Base-by-base conservation (phyloP, 495 filamentous ascomycete genomes). In the Sporormia fimetaria region DNA sequence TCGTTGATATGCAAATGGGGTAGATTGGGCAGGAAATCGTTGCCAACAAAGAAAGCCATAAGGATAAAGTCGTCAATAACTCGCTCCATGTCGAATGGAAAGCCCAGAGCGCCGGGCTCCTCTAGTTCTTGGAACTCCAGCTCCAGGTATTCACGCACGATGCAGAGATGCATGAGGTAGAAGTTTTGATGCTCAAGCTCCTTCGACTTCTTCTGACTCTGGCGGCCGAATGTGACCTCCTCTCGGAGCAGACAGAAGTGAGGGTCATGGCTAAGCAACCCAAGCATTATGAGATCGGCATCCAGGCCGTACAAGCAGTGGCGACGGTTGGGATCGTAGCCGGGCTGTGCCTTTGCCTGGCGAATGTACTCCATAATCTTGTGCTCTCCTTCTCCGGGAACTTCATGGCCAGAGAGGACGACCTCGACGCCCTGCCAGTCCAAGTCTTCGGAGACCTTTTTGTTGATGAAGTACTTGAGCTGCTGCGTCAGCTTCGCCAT, bases 291-390 rank as follows among this genome's bases (percentile, higher is more conserved):
- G 34, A 99, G 67, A 65, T 99, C 92, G 21, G 92, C 92, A 66
- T 99, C 92, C 21, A 99, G 71, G 4, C 92, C 92, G 57, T 99
- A 99, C 27, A 99, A 67, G 63, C 92, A 99, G 61, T 99, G 92
- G 30, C 92, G 84, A 43, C 90, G 73, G 57, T 99, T 96, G n/a
- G 87, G 76, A 55, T 92, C 76, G 57, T 99, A 99, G 43, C 80
- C 74, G 3, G 83, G 81, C 57, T 99, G 92, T 29, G 87, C 83
- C 68, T 96, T 96, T 22, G 90, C 80, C 56, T 87, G 78, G 42
- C 92, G 81, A 59, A 99, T 99, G 59, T 96, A 96, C 61, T 99
- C 92, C 92, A 96, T 99, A 60, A 99, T 94, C 67, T 99, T 99
- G 67, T 98, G 90, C 63, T 98, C 92, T 39, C 92, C 92, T 63